Conservation (phyloP, 192 early-diverging fungal genomes). For the Linnemannia exigua region DNA sequence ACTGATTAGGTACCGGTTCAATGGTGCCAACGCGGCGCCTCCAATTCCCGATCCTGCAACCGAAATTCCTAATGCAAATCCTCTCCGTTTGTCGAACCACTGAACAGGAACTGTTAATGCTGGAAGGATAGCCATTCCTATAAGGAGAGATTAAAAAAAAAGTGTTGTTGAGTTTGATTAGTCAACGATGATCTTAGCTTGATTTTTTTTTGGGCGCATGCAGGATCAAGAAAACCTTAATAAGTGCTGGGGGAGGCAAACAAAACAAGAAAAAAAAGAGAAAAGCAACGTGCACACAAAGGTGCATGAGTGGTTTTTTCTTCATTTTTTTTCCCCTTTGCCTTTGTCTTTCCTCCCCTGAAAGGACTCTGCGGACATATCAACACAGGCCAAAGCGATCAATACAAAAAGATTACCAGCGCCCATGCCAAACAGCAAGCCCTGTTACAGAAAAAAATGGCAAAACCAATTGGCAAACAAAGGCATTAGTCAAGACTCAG, state of each 20-base stretch:
- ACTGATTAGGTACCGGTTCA: slow-evolving; percentile 53
- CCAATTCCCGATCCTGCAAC: slow-evolving; percentile 79
- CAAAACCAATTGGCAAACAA: no score
- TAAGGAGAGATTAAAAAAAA: neutral
- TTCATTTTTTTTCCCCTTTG: neutral
- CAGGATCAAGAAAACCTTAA: neutral
- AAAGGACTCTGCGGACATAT: neutral
- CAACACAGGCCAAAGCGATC: neutral
- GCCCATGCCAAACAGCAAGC: slow-evolving; percentile 74
- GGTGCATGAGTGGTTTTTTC: neutral
- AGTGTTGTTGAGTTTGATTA: neutral
- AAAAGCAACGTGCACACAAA: neutral
- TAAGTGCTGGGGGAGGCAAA: neutral
- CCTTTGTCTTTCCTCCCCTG: neutral
- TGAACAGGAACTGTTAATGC: slow-evolving; percentile 72
- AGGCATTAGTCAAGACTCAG: no score
- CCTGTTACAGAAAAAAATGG: slow-evolving; percentile 23
- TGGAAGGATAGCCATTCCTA: slow-evolving; percentile 67
- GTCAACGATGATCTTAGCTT: neutral
- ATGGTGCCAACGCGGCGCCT: slow-evolving; percentile 71
- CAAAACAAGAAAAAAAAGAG: neutral
- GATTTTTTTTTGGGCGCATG: neutral
- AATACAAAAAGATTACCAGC: slow-evolving; percentile 34
- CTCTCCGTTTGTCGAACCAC: slow-evolving; percentile 73
- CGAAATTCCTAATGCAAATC: slow-evolving; percentile 73